Base-by-base conservation (phyloP, 208 protist species). In the Leishmania gerbilli region DNA sequence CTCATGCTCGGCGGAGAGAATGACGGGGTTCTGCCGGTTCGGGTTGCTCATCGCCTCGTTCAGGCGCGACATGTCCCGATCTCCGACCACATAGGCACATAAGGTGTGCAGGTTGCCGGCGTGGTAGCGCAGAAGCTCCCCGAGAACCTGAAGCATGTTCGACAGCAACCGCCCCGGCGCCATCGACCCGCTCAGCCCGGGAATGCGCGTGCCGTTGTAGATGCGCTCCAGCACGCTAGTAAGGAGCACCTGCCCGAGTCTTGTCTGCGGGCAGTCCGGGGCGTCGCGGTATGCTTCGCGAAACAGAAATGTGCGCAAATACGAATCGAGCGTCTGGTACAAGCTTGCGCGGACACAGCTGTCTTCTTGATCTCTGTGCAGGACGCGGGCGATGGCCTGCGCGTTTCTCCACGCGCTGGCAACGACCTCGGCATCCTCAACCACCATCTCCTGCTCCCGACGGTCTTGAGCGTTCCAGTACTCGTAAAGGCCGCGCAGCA, bases 401-500 rank as follows among this genome's bases (percentile, higher is more conserved):
- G 86, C 86, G 51, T 95, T 84, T 13, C 37, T 60, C 19, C 53
- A 19, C 8, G 80, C 78, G 49, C 53, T 79, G 27, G 79, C 58
- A 0, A 83, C 62, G 11, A 81, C 83, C 7, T 69, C 72, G 15
- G 17, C 74, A 68, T 91, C 86, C 8, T 71, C 86, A 42, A 86
- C 84, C 24, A 93, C 83, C 89, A 94, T 89, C 68, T 79, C 75
- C 71, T 90, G 88, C 86, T 97, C 92, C 3, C 79, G 67, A 27
- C 87, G 78, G 81, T 97, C 91, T 77, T 95, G 94, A 55, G 90
- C 86, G 68, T 96, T 93, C 90, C 92, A 97, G 84, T 90, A 97
- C 83, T 96, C 93, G 77, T 92, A 88, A 40, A 96, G 55, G 42
- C 89, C 76, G 45, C 89, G 91, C 79, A 97, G 81, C 56, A 96